Evolutionary conservation across 768 basidiomycete species (phyloP).

Genomic region (Auricularia cornea): DNA sequence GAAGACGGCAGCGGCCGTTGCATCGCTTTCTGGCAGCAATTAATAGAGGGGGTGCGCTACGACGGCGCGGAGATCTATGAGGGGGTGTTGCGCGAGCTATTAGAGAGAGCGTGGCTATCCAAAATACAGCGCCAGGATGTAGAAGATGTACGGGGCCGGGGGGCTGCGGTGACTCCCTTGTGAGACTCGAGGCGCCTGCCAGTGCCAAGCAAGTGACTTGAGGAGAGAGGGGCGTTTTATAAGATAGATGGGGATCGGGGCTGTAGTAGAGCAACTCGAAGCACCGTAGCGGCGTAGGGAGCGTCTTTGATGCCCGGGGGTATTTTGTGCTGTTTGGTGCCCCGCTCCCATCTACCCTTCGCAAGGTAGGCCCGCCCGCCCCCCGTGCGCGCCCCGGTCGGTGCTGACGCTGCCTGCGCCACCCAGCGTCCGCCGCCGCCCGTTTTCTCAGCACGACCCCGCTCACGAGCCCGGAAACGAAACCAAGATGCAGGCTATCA

Average conservation of each 20-base stretch:
- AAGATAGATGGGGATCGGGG: not conserved
- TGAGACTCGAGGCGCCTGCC: no score
- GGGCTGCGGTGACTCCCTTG: no score
- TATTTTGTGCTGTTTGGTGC: not conserved
- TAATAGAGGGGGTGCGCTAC: no score
- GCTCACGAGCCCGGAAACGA: not conserved
- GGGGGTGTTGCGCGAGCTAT: no score
- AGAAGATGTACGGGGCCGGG: no score
- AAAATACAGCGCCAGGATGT: no score
- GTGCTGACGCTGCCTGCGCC: not conserved
- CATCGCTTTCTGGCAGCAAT: not conserved
- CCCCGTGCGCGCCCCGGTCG: not conserved
- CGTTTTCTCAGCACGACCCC: not conserved
- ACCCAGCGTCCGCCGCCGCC: not conserved
- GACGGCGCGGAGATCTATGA: no score
- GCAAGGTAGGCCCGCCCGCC: not conserved
- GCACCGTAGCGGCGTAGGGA: not conserved
- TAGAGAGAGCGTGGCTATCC: no score
- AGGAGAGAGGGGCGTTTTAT: no score
- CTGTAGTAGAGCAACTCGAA: not conserved
- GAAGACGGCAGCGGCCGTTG: constrained; percentile 47
- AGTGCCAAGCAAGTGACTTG: no score
- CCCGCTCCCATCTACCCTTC: not conserved
- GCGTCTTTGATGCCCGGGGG: not conserved
- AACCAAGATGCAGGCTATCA: constrained; percentile 78